Evolutionary conservation across 441 rosid species (phyloP).

Genomic region (Euphorbia celastroides): DNA sequence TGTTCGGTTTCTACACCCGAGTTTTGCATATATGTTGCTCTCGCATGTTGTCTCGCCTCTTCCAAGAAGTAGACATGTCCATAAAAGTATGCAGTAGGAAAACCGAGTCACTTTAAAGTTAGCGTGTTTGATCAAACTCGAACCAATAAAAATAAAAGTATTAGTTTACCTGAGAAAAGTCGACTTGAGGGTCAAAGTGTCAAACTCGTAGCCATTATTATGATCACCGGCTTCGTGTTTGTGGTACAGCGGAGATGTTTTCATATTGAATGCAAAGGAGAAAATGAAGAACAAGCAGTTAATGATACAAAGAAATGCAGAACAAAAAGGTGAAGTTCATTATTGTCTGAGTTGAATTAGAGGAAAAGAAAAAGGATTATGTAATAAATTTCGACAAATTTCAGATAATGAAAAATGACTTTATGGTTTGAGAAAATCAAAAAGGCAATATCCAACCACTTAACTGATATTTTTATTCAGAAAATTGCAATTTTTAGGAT

Average conservation of each 20-base stretch:
- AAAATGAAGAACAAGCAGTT: background rate
- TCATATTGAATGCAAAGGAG: conserved; percentile 18
- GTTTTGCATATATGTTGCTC: conserved; percentile 18
- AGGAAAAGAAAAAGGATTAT: conserved; percentile 1
- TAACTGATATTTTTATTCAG: conserved; percentile 10
- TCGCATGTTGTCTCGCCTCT: conserved; percentile 46
- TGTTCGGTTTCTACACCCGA: conserved; percentile 12
- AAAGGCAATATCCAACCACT: conserved; percentile 24
- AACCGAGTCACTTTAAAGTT: too few species aligned
- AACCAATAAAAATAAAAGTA: background rate
- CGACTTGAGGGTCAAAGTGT: conserved; percentile 43
- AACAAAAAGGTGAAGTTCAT: conserved; percentile 13
- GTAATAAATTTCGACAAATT: conserved; percentile 12
- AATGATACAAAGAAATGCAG: background rate
- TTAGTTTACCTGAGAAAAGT: conserved; percentile 38
- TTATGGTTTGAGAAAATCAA: background rate
- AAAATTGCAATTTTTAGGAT: background rate
- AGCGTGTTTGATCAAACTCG: background rate
- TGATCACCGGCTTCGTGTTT: conserved; percentile 31
- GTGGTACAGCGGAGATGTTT: conserved; percentile 24
- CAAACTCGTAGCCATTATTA: conserved; percentile 34
- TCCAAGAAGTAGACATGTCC: conserved; percentile 40
- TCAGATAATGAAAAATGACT: conserved; percentile 4
- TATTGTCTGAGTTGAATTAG: conserved; percentile 11
- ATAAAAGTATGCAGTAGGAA: background rate